Conservation (phyloP, 169 alveolate species). For the Eimeria brunetti region DNA sequence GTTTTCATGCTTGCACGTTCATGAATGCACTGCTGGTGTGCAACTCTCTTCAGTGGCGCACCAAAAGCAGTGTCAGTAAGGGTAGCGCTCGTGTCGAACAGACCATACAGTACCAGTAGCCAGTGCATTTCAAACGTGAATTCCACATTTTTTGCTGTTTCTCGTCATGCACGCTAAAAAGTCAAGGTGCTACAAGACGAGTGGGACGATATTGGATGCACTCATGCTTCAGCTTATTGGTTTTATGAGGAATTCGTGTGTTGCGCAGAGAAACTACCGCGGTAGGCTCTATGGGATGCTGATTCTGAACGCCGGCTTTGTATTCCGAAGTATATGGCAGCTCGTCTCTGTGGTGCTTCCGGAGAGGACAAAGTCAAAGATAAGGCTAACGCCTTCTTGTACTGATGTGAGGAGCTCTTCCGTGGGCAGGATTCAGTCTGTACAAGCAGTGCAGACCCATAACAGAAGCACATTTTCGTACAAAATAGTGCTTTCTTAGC, state of each 20-base stretch:
- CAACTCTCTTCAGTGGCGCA: not conserved
- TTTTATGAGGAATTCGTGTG: not conserved
- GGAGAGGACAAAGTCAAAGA: slow-evolving; percentile 77
- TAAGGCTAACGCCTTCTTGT: slow-evolving; percentile 42
- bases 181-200: not conserved
- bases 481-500: not conserved
- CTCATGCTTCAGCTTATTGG: not conserved
- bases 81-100: not conserved
- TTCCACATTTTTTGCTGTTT: not conserved
- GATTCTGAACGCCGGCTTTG: slow-evolving; percentile 83
- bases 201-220: not conserved
- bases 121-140: not conserved
- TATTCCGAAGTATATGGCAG: slow-evolving; percentile 87
- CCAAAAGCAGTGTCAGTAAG: not conserved
- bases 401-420: slow-evolving; percentile 52
- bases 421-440: not conserved
- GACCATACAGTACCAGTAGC: not conserved
- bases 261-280: slow-evolving; percentile 85
- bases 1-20: not conserved
- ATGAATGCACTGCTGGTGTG: not conserved
- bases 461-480: not conserved
- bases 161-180: not conserved
- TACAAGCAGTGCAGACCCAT: not conserved
- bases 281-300: slow-evolving; percentile 85
- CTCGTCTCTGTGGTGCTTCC: slow-evolving; percentile 85